phyloP scores from a whole-genome alignment of 495 filamentous ascomycete genomes.

The Cryomyces antarcticus region DNA sequence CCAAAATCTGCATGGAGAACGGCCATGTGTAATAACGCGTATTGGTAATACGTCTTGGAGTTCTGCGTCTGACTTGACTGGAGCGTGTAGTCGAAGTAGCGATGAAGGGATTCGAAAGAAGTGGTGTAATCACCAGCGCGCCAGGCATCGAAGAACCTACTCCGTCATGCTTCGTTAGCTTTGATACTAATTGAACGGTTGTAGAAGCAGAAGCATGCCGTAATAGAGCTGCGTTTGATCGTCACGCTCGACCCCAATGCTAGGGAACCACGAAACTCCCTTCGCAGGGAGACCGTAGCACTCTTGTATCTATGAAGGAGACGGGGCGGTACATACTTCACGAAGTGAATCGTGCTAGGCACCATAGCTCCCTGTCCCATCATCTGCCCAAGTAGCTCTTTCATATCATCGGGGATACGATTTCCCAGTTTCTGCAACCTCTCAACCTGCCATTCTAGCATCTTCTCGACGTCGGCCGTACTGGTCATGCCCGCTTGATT shows the following conservation, averaged over 20 bases:
- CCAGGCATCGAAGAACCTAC: slow-evolving; percentile 76
- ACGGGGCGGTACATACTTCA: slow-evolving; percentile 29
- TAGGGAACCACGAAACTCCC: too few species aligned
- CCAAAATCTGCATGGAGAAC: slow-evolving; percentile 93
- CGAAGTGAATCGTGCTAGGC: slow-evolving; percentile 58
- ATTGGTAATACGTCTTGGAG: slow-evolving; percentile 81
- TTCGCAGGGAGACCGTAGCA: not conserved
- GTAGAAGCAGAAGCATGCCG: too few species aligned
- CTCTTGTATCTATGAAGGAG: not conserved
- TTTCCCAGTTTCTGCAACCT: slow-evolving; percentile 53
- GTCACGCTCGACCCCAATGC: too few species aligned
- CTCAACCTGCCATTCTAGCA: slow-evolving; percentile 74
- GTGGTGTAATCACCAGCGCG: slow-evolving; percentile 73
- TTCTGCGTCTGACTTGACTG: slow-evolving; percentile 30
- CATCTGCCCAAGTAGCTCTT: slow-evolving; percentile 40
- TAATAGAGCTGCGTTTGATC: not conserved
- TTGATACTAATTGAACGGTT: too few species aligned
- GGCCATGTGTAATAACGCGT: slow-evolving; percentile 83
- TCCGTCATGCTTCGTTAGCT: not conserved
- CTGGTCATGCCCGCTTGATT: slow-evolving; percentile 33
- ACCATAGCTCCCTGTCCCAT: slow-evolving; percentile 41
- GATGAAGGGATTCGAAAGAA: slow-evolving; percentile 77
- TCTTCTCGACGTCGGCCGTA: slow-evolving; percentile 62
- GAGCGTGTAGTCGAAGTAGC: slow-evolving; percentile 96
- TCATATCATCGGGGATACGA: slow-evolving; percentile 50